Conservation (phyloP, 1,139 yeast genomes). For the Kodamaea fungicola region DNA sequence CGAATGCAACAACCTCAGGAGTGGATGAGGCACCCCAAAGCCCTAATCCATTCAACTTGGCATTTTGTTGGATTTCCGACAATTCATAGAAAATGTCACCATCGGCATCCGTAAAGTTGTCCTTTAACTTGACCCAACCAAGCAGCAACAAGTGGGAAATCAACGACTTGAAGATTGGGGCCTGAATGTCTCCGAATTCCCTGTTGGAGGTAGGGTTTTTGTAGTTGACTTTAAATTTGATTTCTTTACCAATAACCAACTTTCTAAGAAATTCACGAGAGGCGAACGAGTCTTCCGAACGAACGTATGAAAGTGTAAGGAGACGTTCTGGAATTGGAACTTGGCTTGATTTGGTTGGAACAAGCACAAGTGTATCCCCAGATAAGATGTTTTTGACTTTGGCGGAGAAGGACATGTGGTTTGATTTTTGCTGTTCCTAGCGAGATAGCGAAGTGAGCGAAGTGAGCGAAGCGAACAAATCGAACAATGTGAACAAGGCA, state of each 20-base stretch:
- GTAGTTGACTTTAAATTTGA: slow-evolving; percentile 57
- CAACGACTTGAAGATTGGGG: slow-evolving; percentile 63
- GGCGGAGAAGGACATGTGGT: slow-evolving; percentile 36
- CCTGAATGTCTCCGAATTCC: slow-evolving; percentile 69
- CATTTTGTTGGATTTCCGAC: slow-evolving; percentile 43
- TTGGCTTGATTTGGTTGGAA: slow-evolving; percentile 47
- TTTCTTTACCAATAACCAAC: slow-evolving; percentile 65
- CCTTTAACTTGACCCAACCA: slow-evolving; percentile 65
- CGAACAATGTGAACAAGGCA: no score
- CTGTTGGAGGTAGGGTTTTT: slow-evolving; percentile 49
- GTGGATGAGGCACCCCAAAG: slow-evolving; percentile 40
- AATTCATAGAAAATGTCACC: slow-evolving; percentile 29
- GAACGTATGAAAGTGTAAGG: slow-evolving; percentile 61
- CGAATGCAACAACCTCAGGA: slow-evolving; percentile 27
- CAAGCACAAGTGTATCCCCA: slow-evolving; percentile 70
- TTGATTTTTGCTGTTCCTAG: no score
- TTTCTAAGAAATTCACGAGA: slow-evolving; percentile 61
- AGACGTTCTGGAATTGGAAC: slow-evolving; percentile 56
- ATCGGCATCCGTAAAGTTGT: slow-evolving; percentile 41
- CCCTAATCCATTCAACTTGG: slow-evolving; percentile 49
- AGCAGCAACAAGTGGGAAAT: slow-evolving; percentile 53
- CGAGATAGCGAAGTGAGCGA: no score
- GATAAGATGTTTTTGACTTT: slow-evolving; percentile 69
- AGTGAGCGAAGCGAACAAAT: no score
- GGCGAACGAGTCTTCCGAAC: slow-evolving; percentile 54